Evolutionary conservation across 1,139 yeast genomes (phyloP), one percentile per base, ranked within the genome.

Genomic region (Diutina catenulata): DNA sequence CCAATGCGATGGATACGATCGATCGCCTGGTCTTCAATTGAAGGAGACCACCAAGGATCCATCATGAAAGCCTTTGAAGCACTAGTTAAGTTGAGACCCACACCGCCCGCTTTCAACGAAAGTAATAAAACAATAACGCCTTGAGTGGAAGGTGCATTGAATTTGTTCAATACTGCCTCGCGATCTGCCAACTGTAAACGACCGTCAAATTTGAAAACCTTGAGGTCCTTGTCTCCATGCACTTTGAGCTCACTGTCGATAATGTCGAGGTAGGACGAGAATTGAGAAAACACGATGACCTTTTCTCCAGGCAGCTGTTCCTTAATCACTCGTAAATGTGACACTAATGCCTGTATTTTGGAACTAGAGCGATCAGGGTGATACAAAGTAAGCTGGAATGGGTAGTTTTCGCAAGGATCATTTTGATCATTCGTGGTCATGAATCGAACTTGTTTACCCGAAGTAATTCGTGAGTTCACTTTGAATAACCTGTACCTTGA

Each of bases 11-110:
- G 97, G 21, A 91, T 73, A 50, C 97, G 72, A 57, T 91, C 97
- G 46, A 91, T 86, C 0, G 97, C 97, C 56, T 91, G 97, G 33
- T 84, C 86, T 51, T 91, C 97, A 32, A 84, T 76, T 41, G 95
- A 86, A 33, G 86, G 94, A 20, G 93, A 82, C 97, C 97, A 91
- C 94, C 95, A 91, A 0, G 97, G 97, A 51, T 91, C 97, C 88
- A 91, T 82, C 74, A 91, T 69, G 50, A 79, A 87, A 7, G 94
- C 97, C 33, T 75, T 70, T 0, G 84, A 80, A 0, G 97, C 95
- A 36, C 80, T 75, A 0, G 95, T 88, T 43, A 91, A 62, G 51
- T 91, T 91, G 45, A 91, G 65, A 0, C 98, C 98, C 7, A 88
- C 95, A 4, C 97, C 97, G 14, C 98, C 97, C 0, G 97, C 94